Percentiles rank a stretch among this genome's conserved stretches.
These are phyloP conservation scores for Globisporangium heterothallicum DNA, from an alignment of 352 stramenopile species.

Conservation along the genomic window DNA sequence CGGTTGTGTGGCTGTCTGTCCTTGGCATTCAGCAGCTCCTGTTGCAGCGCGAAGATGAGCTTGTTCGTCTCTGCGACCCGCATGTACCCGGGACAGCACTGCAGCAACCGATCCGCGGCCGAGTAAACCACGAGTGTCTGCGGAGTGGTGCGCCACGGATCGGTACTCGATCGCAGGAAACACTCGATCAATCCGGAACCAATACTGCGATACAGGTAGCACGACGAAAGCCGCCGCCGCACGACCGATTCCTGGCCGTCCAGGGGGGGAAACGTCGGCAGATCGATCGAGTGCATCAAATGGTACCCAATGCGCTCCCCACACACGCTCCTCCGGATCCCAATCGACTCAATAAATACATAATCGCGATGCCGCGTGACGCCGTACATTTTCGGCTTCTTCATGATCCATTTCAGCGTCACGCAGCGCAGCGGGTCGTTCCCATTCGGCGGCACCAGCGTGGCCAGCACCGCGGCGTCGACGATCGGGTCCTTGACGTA, in stretches of 20 bases:
- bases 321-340: constrained; percentile 10
- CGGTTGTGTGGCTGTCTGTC: neutral
- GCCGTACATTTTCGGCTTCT: constrained; percentile 16
- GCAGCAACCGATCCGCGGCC: constrained; percentile 12
- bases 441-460: constrained; percentile 8
- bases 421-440: constrained; percentile 16
- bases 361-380: constrained; percentile 17
- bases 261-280: constrained; percentile 14
- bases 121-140: constrained; percentile 8
- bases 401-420: constrained; percentile 20
- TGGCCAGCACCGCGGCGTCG: constrained; percentile 16
- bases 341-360: constrained; percentile 22
- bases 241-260: constrained; percentile 11
- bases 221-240: constrained; percentile 12
- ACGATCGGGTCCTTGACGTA: constrained; percentile 18
- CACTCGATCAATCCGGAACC: constrained; percentile 18
- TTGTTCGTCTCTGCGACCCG: constrained; percentile 19
- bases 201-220: constrained; percentile 16
- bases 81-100: constrained; percentile 16
- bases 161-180: constrained; percentile 11
- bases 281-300: constrained; percentile 27
- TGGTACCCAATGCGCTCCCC: constrained; percentile 27
- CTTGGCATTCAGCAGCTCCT: constrained; percentile 2
- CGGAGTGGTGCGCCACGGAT: constrained; percentile 7
- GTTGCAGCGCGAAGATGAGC: constrained; percentile 16